Base-by-base conservation (phyloP, 345 rosid species). In the Citrus cavaleriei region DNA sequence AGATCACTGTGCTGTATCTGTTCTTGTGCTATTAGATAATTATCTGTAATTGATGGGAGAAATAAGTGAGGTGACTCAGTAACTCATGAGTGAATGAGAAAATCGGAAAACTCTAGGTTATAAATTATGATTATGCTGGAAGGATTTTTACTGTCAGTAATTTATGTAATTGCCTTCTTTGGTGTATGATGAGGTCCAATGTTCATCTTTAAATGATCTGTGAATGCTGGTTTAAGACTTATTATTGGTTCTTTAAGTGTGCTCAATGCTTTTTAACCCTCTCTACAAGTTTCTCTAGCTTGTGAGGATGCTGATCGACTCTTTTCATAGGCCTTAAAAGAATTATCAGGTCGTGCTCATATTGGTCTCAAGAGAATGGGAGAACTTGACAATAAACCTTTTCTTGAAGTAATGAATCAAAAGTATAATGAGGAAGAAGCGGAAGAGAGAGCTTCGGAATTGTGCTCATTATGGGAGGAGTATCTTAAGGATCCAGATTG, bases 281-380 rank as follows among this genome's bases (percentile, higher is more conserved):
- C 55, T 4, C 59, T 61, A 55, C 32, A 10, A n/a, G 37, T 72
- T 64, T 78, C 66, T 37, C 63, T 49, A 68, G n/a, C 30, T 59
- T 63, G 78, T 68, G 73, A 77, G 70, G 76, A 49, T 74, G 62
- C 58, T 76, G 55, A 72, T 73, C 37, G 35, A 28, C 81, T 82
- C 64, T 54, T 58, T 74, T 80, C 79, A 46, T 78, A 95, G 98
- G 89, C 85, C 25, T 74, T 92, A 82, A 91, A 86, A 86, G 96
- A 93, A 24, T 46, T 86, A 74, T 62, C 87, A 75, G 73, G 5
- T 59, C 84, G 85, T 30, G 84, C 81, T 84, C 82, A 79, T 80
- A 88, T 96, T 78, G 92, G 94, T 72, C 90, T 94, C 75, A 94
- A 90, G 88, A 88, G 98, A 85, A 94, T 96, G 99, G 98, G 99